phyloP scores from a whole-genome alignment of 345 rosid genomes.

The Eucalyptus victrix region DNA sequence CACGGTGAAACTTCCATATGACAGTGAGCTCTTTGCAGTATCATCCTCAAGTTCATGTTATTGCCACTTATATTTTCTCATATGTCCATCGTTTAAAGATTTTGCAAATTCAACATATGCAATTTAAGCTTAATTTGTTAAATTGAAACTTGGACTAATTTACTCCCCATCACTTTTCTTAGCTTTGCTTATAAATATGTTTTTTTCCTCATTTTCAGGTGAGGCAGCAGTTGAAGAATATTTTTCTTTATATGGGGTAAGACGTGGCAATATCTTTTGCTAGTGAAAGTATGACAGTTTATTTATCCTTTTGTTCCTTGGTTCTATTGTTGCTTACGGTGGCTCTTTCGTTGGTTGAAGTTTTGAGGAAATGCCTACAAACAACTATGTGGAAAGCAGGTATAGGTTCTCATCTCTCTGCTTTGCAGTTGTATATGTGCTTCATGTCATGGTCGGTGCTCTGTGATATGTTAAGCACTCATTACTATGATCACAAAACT shows the following conservation, averaged over 20 bases:
- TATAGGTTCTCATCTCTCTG: constrained; percentile 4
- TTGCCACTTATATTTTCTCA: neutral
- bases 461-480: neutral
- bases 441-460: neutral
- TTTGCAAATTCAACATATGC: neutral
- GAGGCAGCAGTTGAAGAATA: constrained; percentile 63
- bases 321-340: neutral
- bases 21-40: neutral
- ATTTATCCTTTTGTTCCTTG: neutral
- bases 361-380: constrained; percentile 96
- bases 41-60: neutral
- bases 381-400: constrained; percentile 96
- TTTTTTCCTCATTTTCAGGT: constrained; percentile 31
- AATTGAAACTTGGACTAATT: neutral
- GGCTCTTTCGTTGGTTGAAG: constrained; percentile 18
- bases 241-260: constrained; percentile 81
- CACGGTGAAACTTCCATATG: neutral
- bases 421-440: neutral
- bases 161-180: neutral
- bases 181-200: neutral
- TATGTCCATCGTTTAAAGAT: neutral
- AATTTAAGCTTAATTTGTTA: neutral
- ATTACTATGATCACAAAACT: neutral
- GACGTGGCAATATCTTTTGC: neutral
- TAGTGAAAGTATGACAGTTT: neutral